Evolutionary conservation across 2,329 filamentous ascomycete species (phyloP).

Genomic region (Diaporthe ilicicola): DNA sequence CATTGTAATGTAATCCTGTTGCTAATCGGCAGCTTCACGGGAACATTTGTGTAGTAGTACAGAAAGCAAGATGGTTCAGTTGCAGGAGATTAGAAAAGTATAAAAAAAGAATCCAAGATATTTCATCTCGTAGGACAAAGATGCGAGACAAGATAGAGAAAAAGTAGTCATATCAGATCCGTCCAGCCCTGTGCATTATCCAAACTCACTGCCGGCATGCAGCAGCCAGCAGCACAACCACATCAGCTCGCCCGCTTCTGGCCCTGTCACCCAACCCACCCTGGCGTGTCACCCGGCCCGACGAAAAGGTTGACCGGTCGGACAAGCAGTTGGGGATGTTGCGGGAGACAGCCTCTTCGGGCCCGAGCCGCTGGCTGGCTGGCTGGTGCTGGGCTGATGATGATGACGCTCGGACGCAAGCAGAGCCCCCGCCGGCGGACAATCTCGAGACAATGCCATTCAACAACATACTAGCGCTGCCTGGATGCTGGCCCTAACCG

Average conservation of each 20-base stretch:
- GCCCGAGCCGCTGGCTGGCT: neutral
- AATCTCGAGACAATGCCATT: no score
- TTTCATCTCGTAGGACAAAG: no score
- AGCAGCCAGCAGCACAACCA: neutral
- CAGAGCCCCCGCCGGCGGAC: no score
- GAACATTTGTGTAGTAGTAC: neutral
- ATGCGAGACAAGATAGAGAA: neutral
- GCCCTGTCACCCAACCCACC: neutral
- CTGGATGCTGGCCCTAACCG: neutral
- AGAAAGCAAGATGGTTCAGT: no score
- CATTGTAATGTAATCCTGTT: neutral
- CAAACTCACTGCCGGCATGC: neutral
- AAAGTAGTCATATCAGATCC: neutral
- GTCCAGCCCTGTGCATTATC: neutral
- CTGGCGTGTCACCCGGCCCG: neutral
- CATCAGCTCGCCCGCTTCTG: neutral
- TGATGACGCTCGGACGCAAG: no score
- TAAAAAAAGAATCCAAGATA: neutral
- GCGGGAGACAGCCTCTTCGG: neutral
- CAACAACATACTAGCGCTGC: no score
- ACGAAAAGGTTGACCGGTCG: neutral
- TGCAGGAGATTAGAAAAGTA: neutral
- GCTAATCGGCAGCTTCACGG: neutral
- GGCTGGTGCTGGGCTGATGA: no score
- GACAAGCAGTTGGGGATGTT: constrained; percentile 32